Base-by-base conservation (phyloP, 331 rosid genomes). In the Dryas integrifolia region DNA sequence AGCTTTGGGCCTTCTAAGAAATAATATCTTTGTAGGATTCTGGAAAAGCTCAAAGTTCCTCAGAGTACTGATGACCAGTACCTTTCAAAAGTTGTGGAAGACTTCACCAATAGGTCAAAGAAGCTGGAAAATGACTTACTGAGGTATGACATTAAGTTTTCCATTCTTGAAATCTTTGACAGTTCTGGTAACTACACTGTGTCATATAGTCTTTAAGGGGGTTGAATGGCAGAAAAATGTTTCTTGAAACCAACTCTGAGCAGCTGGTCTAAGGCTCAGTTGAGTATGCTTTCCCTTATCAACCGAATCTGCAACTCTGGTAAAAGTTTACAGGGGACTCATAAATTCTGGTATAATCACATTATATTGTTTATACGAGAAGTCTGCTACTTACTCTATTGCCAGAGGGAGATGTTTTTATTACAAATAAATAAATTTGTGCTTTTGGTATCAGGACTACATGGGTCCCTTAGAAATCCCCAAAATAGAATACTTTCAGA, bases 101-200 rank as follows among this genome's bases (percentile, higher is more conserved):
- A 74, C 47, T 75, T 86, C 39, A 51, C 67, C 26, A 40, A 26
- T 49, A 80, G 83, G 72, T 73, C 76, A 10, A 38, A 56, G 81
- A 86, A 83, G 72, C 60, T 86, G 78, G 87, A 80, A 80, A 72
- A 55, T 65, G 79, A 75, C 72, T 76, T 86, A 51, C 62, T 77
- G 59, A 86, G 89, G 87, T 83, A 76, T 14, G 78, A 1, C 49
- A 24, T 7, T 35, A 4, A 39, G 40, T 49, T 79, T 58, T 16
- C 53, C 18, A 5, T 46, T 65, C 46, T 14, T 45, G 57, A 59
- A 30, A 11, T 48, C 64, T 52, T 57, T 56, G 58, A 64, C 57
- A 21, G 18, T 75, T 57, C 45, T 47, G 15, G 56, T 46, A n/a
- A 48, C 58, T 52, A 57, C 41, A 2, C 39, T 51, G 41, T 11